These are phyloP conservation scores for Pestalotiopsis sp. DNA, from an alignment of 2,329 filamentous ascomycete genomes.

Conservation along the genomic window DNA sequence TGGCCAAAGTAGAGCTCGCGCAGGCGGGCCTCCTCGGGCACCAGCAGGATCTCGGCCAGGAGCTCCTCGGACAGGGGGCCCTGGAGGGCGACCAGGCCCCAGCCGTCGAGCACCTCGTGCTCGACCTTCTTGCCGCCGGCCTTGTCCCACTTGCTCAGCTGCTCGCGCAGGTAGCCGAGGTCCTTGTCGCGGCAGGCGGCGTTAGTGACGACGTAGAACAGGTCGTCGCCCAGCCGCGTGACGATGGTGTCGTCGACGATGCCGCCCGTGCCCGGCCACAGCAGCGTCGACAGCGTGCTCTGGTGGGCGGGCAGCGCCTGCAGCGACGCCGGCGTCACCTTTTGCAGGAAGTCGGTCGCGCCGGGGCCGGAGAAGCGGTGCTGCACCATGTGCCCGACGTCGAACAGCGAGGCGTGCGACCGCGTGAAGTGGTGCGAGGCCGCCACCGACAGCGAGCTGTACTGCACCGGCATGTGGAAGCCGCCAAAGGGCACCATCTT, in stretches of 20 bases:
- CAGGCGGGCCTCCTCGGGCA: constrained; percentile 55
- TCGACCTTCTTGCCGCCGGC: constrained; percentile 56
- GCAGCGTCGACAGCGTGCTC: constrained; percentile 81
- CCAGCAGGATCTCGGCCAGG: constrained; percentile 63
- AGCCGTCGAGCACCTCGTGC: constrained; percentile 71
- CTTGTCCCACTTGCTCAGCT: constrained; percentile 64
- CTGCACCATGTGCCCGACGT: constrained; percentile 96
- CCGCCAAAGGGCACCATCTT: constrained; percentile 98
- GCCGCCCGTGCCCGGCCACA: constrained; percentile 79
- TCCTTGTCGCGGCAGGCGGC: constrained; percentile 92
- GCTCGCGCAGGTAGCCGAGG: constrained; percentile 70
- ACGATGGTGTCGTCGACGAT: constrained; percentile 96
- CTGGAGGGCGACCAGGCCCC: constrained; percentile 86
- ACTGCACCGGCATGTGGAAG: constrained; percentile 91
- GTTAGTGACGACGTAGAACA: constrained; percentile 95
- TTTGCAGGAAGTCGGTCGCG: constrained; percentile 79
- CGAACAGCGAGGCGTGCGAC: constrained; percentile 85
- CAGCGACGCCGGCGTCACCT: constrained; percentile 77
- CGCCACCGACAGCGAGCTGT: constrained; percentile 72
- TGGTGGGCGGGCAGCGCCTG: constrained; percentile 64
- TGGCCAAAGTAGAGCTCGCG: constrained; percentile 80
- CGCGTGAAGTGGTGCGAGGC: constrained; percentile 92
- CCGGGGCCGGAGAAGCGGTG: constrained; percentile 82
- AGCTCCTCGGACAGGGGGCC: constrained; percentile 76
- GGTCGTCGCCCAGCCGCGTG: constrained; percentile 71